A percentile compares a stretch with the other conserved stretches of the same genome.
phyloP scores from a whole-genome alignment of 768 basidiomycete genomes.

The Lactarius indigo region DNA sequence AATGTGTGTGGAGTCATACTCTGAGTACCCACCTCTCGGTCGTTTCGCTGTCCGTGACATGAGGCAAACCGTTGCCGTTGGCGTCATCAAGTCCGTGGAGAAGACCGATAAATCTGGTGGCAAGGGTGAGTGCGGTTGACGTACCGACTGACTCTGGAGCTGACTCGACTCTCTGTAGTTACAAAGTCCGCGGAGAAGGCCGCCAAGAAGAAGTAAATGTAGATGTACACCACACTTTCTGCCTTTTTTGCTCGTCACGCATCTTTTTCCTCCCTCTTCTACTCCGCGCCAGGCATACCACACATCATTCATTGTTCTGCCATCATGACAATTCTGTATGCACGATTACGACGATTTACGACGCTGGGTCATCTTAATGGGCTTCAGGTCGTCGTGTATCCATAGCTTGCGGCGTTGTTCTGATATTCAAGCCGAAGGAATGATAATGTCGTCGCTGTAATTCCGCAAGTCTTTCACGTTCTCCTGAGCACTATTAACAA shows the following conservation, averaged over 20 bases:
- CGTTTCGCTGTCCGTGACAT: constrained; percentile 99
- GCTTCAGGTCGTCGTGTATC: constrained; percentile 32
- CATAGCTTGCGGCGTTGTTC: constrained; percentile 30
- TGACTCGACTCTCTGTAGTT: constrained; percentile 42
- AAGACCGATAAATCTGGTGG: constrained; percentile 88
- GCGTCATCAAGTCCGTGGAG: constrained; percentile 97
- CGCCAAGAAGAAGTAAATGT: constrained; percentile 87
- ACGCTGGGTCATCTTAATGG: constrained; percentile 28
- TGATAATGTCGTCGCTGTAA: constrained; percentile 32
- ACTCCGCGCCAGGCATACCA: constrained; percentile 31
- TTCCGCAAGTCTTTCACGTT: constrained; percentile 20
- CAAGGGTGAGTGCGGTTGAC: constrained; percentile 55
- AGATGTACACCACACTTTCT: constrained; percentile 56
- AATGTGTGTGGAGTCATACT: constrained; percentile 92
- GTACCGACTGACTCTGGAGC: constrained; percentile 9
- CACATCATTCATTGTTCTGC: constrained; percentile 33
- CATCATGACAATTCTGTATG: constrained; percentile 35
- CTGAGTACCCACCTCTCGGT: constrained; percentile 98
- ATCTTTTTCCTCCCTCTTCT: constrained; percentile 41
- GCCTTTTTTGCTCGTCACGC: constrained; percentile 40
- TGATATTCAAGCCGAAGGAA: constrained; percentile 30
- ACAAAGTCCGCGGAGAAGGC: constrained; percentile 97
- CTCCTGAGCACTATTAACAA: constrained; percentile 44
- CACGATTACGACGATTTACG: constrained; percentile 33
- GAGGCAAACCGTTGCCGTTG: constrained; percentile 98